Conservation (phyloP, 129 eudicot species). For the Flaveria brownii region DNA sequence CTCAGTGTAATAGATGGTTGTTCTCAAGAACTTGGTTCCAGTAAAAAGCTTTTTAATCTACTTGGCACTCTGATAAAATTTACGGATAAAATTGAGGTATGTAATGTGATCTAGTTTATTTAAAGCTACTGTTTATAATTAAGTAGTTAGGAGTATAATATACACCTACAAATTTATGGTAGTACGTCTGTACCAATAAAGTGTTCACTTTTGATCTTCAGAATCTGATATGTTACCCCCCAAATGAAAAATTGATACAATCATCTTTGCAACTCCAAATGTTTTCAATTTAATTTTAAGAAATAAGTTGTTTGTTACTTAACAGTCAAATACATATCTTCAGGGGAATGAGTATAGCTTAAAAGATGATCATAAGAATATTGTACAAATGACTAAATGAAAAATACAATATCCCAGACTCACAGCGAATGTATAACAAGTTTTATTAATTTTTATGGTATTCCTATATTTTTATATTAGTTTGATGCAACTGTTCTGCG, state of each 20-base stretch:
- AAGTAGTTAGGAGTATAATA: conserved; percentile 10
- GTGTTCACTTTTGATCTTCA: background rate
- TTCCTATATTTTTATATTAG: background rate
- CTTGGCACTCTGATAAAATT: conserved; percentile 63
- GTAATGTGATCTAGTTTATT: background rate
- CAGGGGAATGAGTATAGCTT: background rate
- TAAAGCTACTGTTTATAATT: background rate
- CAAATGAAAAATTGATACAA: background rate
- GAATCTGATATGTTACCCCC: background rate
- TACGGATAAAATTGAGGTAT: conserved; percentile 84
- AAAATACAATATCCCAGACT: background rate
- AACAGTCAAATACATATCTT: background rate
- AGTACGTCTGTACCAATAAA: background rate
- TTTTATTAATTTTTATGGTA: background rate
- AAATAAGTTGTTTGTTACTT: background rate
- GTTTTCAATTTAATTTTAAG: background rate
- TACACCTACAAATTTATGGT: background rate
- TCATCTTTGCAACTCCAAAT: background rate
- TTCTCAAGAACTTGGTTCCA: conserved; percentile 63
- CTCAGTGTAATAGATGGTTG: conserved; percentile 59
- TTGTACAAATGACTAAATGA: background rate
- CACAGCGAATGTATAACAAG: background rate
- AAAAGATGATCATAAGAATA: background rate
- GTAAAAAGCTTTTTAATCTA: conserved; percentile 59
- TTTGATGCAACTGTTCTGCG: conserved; percentile 18